Evolutionary conservation across 306 rosid genomes (phyloP).

Genomic region (Hylodesmum podocarpum): DNA sequence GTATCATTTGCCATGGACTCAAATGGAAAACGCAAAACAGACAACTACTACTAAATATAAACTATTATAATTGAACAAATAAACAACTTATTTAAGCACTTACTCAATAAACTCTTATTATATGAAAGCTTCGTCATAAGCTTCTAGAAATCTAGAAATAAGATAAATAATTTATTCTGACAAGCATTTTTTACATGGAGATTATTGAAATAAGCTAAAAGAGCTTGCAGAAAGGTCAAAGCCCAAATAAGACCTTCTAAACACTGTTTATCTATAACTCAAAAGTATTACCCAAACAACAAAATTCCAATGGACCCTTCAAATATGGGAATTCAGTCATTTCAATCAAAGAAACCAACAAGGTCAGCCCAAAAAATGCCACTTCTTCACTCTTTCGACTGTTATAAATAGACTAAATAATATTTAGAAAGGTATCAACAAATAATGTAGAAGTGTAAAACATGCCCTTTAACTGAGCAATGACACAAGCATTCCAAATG

Average conservation of each 20-base stretch:
- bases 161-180: not conserved
- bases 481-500: not conserved
- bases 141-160: not conserved
- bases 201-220: not conserved
- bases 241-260: not conserved
- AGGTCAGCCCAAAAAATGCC: conserved; percentile 1
- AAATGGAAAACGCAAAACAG: not conserved
- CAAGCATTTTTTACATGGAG: not conserved
- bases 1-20: not conserved
- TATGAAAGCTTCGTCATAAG: not conserved
- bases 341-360: conserved; percentile 9
- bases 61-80: not conserved
- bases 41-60: not conserved
- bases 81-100: not conserved
- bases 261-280: not conserved
- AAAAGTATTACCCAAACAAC: not conserved
- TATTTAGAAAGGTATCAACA: conserved; percentile 2
- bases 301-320: not conserved
- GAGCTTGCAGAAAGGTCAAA: not conserved
- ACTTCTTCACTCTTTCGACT: not conserved
- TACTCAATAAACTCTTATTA: not conserved
- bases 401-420: not conserved
- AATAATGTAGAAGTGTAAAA: not conserved
- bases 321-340: not conserved
- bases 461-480: not conserved